These are phyloP conservation scores for Wickerhamomyces sp. DNA, from an alignment of 1,139 yeast species.

Conservation along the genomic window DNA sequence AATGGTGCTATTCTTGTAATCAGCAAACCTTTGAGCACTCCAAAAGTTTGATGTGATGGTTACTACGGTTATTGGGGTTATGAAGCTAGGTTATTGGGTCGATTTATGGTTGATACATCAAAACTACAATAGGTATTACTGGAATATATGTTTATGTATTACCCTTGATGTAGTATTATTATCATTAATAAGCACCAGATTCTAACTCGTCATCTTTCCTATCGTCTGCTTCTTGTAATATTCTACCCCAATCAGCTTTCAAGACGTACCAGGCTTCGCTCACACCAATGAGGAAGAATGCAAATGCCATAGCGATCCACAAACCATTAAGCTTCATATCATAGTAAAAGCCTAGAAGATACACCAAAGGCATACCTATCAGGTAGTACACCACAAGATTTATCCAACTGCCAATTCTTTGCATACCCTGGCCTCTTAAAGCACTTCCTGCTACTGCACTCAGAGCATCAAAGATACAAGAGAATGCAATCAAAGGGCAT, in stretches of 20 bases:
- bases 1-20: constrained; percentile 58
- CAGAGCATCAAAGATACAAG: constrained; percentile 75
- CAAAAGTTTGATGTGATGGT: constrained; percentile 1
- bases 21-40: constrained; percentile 28
- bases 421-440: constrained; percentile 82
- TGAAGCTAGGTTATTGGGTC: too few relatives aligned
- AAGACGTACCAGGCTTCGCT: constrained; percentile 50
- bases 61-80: too few relatives aligned
- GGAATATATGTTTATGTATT: background rate
- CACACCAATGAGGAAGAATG: constrained; percentile 64
- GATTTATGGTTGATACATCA: too few relatives aligned
- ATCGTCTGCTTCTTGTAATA: constrained; percentile 40
- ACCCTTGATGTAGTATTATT: too few relatives aligned
- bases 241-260: constrained; percentile 49
- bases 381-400: constrained; percentile 72
- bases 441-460: constrained; percentile 85
- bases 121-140: background rate
- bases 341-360: constrained; percentile 52
- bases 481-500: constrained; percentile 67
- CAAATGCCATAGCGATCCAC: constrained; percentile 86
- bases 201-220: constrained; percentile 27
- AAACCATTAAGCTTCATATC: constrained; percentile 60
- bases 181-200: constrained; percentile 2
- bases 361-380: constrained; percentile 66
- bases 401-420: constrained; percentile 74